Base-by-base conservation (phyloP, 139 green algal genomes). In the Chloropicon primus region DNA sequence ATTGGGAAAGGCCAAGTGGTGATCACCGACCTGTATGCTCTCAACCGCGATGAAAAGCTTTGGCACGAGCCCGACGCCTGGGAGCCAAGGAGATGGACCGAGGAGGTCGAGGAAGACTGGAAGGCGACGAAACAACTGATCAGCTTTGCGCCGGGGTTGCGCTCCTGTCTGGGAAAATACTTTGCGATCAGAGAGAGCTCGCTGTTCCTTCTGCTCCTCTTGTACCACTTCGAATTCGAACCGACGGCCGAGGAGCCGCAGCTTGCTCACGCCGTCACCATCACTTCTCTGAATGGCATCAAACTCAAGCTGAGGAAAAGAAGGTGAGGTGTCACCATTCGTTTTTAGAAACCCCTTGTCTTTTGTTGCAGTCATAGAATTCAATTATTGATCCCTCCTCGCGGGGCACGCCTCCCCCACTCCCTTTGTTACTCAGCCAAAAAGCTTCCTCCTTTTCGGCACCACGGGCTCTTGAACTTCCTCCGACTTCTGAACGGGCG, bases 151-250 rank as follows among this genome's bases (percentile, higher is more conserved):
- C 25, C 25, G 2, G 73, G 73, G 5, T 28, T 25, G 2, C n/a
- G 73, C 2, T 24, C 28, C 25, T 76, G 73, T 25, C 28, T 76
- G 23, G 73, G 73, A 2, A 76, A 28, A 28, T 76, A 76, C 73
- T 76, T 76, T 76, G 73, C 73, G 73, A 28, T 53, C 2, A 27
- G 27, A 21, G 73, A 76, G 73, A 28, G 23, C 17, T 25, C 28
- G 73, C 17, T 76, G 2, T 28, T 76, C 21, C 25, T 28, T 21
- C 2, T 2, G 2, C n/a, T 54, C 25, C 25, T 76, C 25, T 21
- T 76, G 24, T 2, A 2, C 2, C 23, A 28, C 2, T 27, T 27
- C 25, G 25, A 26, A 2, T 76, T 27, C 23, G 24, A 27, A 25
- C 73, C 73, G 24, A n/a, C 28, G 73, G 24, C 71, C 26, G 23